These are phyloP conservation scores for Mixia osmundae DNA, from an alignment of 1,284 basidiomycete species.

Conservation along the genomic window DNA sequence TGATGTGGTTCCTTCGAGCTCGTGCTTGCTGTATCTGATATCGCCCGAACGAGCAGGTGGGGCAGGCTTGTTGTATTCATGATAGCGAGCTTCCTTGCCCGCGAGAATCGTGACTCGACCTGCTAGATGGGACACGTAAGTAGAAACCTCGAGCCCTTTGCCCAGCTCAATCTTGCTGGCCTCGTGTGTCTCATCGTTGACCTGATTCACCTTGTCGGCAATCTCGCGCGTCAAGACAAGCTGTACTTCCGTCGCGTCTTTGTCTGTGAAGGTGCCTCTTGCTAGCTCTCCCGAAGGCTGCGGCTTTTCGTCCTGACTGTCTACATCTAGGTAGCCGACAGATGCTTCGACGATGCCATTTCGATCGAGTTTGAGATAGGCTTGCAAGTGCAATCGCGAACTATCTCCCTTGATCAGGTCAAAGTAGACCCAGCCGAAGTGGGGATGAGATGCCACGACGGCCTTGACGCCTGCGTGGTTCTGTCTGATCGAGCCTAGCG, in stretches of 20 bases:
- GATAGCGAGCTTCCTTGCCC: constrained; percentile 7
- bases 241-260: background rate
- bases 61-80: constrained; percentile 2
- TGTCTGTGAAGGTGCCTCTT: background rate
- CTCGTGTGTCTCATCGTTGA: constrained; percentile 4
- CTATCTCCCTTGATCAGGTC: constrained; percentile 4
- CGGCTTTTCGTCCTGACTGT: constrained; percentile 3
- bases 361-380: constrained; percentile 2
- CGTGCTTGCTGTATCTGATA: constrained; percentile 1
- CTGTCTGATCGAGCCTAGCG: background rate
- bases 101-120: constrained; percentile 1
- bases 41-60: background rate
- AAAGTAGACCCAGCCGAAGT: constrained; percentile 6
- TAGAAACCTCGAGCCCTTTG: constrained; percentile 5
- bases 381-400: constrained; percentile 4
- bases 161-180: constrained; percentile 1
- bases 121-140: constrained; percentile 1
- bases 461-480: too few relatives aligned
- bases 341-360: constrained; percentile 3
- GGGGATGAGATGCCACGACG: constrained; percentile 1
- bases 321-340: constrained; percentile 7
- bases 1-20: constrained; percentile 3
- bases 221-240: constrained; percentile 1
- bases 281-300: constrained; percentile 2
- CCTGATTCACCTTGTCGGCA: constrained; percentile 1